A percentile compares a stretch with the other conserved stretches of the same genome.
These are phyloP conservation scores for Yarrowia galli DNA, from an alignment of 1,139 yeast genomes.

Conservation along the genomic window DNA sequence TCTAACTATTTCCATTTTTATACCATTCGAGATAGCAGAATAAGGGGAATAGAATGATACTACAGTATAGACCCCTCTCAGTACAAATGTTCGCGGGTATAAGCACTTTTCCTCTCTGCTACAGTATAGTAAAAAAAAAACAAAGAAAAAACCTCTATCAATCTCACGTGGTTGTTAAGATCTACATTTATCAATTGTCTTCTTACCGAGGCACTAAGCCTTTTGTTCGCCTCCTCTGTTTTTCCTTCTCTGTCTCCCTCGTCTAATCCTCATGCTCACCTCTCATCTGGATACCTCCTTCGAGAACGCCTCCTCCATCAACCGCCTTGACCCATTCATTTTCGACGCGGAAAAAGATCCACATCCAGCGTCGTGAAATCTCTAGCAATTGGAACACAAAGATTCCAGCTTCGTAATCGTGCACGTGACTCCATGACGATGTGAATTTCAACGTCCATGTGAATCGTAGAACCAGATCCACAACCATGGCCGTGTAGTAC, in stretches of 20 bases:
- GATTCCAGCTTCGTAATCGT: conserved; percentile 64
- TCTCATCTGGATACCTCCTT: conserved; percentile 23
- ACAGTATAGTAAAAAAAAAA: no score
- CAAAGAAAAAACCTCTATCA: no score
- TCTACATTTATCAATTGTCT: no score
- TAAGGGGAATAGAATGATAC: no score
- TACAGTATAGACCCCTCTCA: no score
- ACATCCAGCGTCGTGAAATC: conserved; percentile 80
- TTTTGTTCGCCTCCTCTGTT: not conserved
- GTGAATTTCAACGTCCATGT: conserved; percentile 71
- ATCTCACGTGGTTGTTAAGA: no score
- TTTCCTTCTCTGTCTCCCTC: not conserved
- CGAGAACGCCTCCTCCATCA: not conserved
- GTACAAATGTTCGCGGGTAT: no score
- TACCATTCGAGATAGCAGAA: no score
- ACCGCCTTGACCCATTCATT: conserved; percentile 60
- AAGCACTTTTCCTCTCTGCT: no score
- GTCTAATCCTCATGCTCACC: conserved; percentile 33
- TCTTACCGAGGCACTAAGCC: no score
- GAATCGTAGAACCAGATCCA: conserved; percentile 72
- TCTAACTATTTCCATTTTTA: no score
- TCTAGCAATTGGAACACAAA: conserved; percentile 74
- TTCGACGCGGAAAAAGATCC: conserved; percentile 87
- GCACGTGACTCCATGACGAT: conserved; percentile 47
- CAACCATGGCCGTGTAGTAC: conserved; percentile 62